Evolutionary conservation across 371 early-diverging fungal species (phyloP).

Genomic region (Rhizopus delemar): DNA sequence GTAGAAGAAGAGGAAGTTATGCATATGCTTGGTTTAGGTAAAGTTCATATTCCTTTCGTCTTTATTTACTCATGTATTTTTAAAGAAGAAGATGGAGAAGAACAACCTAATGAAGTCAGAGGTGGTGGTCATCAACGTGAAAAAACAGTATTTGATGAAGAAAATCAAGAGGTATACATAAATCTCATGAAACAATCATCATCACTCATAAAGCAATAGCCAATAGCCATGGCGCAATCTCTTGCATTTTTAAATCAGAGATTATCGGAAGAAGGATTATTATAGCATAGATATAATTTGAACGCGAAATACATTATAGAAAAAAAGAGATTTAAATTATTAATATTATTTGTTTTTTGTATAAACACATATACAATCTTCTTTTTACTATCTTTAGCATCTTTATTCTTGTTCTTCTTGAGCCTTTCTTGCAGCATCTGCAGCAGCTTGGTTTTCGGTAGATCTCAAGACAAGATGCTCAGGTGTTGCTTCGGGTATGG

Average conservation of each 20-base stretch:
- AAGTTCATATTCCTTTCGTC: neutral
- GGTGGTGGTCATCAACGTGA: conserved; percentile 18
- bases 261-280: too few species aligned
- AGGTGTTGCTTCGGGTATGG: conserved; percentile 43
- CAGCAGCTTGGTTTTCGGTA: conserved; percentile 23
- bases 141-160: conserved; percentile 25
- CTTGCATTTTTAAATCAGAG: too few species aligned
- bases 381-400: neutral
- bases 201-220: neutral
- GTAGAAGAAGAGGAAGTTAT: conserved; percentile 70
- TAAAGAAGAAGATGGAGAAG: conserved; percentile 19
- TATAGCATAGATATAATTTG: too few species aligned
- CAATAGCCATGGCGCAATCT: neutral
- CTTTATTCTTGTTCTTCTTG: neutral
- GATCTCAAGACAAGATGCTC: conserved; percentile 40
- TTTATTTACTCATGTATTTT: neutral
- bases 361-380: neutral
- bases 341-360: neutral
- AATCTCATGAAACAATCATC: neutral
- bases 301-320: too few species aligned
- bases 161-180: conserved; percentile 13
- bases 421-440: conserved; percentile 8
- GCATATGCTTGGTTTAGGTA: conserved; percentile 32
- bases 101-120: neutral
- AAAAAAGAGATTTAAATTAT: neutral